These are phyloP conservation scores for Bipolaris bicolor DNA, from an alignment of 2,329 filamentous ascomycete species.

Conservation along the genomic window DNA sequence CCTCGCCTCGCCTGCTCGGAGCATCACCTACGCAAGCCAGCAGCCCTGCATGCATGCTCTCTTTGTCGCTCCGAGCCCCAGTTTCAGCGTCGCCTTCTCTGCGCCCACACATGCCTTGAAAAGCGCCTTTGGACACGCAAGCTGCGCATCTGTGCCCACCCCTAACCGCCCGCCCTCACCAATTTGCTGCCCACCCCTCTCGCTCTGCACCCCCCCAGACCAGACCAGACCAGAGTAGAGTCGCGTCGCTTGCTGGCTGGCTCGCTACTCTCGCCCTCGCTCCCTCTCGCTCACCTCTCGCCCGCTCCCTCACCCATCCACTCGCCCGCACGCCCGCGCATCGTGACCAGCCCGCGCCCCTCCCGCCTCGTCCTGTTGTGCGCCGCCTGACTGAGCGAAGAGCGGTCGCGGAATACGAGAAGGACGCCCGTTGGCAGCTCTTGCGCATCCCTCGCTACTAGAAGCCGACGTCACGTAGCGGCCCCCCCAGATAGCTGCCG, in stretches of 20 bases:
- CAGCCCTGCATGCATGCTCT: slow-evolving; percentile 40
- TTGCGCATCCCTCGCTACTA: slow-evolving; percentile 11
- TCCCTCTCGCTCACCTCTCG: not conserved
- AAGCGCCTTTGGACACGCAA: not conserved
- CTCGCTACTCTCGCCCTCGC: slow-evolving; percentile 3
- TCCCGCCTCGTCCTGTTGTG: not conserved
- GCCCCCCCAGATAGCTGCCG: slow-evolving; percentile 31
- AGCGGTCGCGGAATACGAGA: not conserved
- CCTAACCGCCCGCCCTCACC: slow-evolving; percentile 20
- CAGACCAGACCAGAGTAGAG: not conserved
- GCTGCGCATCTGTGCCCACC: slow-evolving; percentile 14
- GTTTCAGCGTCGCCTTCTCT: slow-evolving; percentile 16
- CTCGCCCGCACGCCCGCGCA: not conserved
- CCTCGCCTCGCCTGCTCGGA: slow-evolving; percentile 16
- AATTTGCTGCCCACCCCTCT: slow-evolving; percentile 13
- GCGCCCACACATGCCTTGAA: slow-evolving; percentile 14
- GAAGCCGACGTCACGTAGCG: slow-evolving; percentile 23
- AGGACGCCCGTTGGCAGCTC: slow-evolving; percentile 6
- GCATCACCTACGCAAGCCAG: slow-evolving; percentile 33
- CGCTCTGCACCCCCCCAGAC: no score
- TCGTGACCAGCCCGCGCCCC: not conserved
- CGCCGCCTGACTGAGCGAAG: not conserved
- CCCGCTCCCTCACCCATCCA: not conserved
- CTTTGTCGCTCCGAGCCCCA: slow-evolving; percentile 32
- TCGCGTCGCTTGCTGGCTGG: slow-evolving; percentile 16